Base-by-base conservation (phyloP, 2,329 filamentous ascomycete species). In the Fusarium subglutinans region DNA sequence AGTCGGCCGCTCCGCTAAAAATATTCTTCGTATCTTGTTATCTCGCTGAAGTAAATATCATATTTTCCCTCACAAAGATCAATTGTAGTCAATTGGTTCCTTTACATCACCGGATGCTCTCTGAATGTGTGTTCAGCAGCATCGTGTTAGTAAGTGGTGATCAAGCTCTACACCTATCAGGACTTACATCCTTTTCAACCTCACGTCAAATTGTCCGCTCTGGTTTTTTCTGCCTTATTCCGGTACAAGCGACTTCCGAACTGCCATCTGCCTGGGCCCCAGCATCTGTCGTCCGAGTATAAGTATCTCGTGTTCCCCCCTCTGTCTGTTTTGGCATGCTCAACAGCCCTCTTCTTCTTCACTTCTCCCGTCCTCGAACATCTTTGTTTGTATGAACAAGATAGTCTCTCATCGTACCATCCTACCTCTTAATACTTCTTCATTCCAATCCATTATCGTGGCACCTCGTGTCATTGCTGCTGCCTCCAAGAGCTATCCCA, bases 261-360 rank as follows among this genome's bases (percentile, higher is more conserved):
- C 43, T 35, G 37, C 26, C 38, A 50, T 28, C 43, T 66, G 48
- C 61, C 66, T 70, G 47, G 43, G 35, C 54, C 60, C 43, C 12
- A 50, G 24, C 26, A 55, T 40, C 26, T 54, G 48, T 54, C 44
- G 15, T 43, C 41, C 62, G 44, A 71, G 72, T 78, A 78, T 78
- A 78, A 78, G 68, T 78, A 78, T 77, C 73, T 62, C 51, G 47
- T 35, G 45, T 54, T 57, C 38, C 67, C 51, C 74, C 74, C 66
- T 70, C 47, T 33, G 56, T 64, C 37, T 73, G 22, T 55, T 69
- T 61, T 68, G 28, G 37, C 43, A 58, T 71, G 44, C 66, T 72
- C 59, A 44, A 24, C 56, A 74, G 33, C 22, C 47, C 30, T 45
- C 57, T 45, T 68, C 61, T 44, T 47, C 41, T 26, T 43, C 45